Evolutionary conservation across 192 early-diverging fungal species (phyloP), one percentile per base, ranked within the genome.

Genomic region (Mortierella antarctica): DNA sequence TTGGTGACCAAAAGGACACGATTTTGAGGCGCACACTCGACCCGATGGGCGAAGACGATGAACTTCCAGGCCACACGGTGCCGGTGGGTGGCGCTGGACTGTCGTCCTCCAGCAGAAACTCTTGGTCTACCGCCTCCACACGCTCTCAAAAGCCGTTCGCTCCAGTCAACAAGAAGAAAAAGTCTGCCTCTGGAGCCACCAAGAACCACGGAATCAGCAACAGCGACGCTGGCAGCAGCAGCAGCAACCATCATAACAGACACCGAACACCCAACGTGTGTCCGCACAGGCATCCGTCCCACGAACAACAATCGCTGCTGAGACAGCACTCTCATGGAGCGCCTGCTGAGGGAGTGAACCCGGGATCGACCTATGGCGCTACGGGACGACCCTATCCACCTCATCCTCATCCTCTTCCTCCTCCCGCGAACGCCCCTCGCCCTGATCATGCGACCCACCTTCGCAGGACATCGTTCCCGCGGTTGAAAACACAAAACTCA

Each of bases 1-100:
- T 80, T 64, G 42, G 23, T 1, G 51, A 80, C 40, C 77, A 80
- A 46, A 80, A 67, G 42, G 77, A 80, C 70, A 72, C 71, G 65
- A 69, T 72, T 49, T 50, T 80, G 46, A 31, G 55, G 57, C 57
- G 48, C 8, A 31, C 62, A 21, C 31, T 18, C 10, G 23, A 66
- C 7, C 42, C 39, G 20, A 17, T 79, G 57, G 69, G 64, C n/a
- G 12, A 47, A 2, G 70, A 80, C 44, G 40, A 53, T 44, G 41
- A 66, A 3, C 31, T 31, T 31, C 31, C 31, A 40, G 6, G 39
- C 31, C 14, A 59, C 41, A 12, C 23, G 50, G 12, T 12, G 50
- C n/a, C 50, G n/a, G 31, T 31, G 31, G 31, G 31, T 31, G 31
- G 31, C 31, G 31, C 31, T 3, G 31, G 55, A 2, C 53, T 21